Evolutionary conservation across 257 asterid genomes (phyloP).

Genomic region (Solanum pennellii): DNA sequence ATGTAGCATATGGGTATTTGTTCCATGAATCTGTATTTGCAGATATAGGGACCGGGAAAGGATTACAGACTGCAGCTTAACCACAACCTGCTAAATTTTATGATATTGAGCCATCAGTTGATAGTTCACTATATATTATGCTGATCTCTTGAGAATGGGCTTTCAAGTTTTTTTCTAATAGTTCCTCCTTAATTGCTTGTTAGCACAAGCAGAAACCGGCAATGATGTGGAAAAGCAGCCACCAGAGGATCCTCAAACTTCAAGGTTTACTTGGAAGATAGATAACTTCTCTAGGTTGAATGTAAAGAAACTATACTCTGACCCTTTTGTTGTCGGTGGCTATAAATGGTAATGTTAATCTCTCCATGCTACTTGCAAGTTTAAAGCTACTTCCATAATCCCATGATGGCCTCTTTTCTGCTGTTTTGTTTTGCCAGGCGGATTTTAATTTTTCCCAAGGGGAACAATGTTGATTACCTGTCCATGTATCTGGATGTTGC

Average conservation of each 20-base stretch:
- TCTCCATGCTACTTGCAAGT: background rate
- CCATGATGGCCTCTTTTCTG: background rate
- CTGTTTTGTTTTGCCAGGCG: constrained; percentile 29
- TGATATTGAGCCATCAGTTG: background rate
- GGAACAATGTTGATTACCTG: constrained; percentile 27
- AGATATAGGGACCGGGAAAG: background rate
- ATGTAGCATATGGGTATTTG: background rate
- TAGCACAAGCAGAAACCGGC: background rate
- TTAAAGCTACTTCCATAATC: background rate
- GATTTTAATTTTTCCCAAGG: constrained; percentile 42
- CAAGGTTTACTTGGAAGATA: constrained; percentile 8
- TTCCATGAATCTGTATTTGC: background rate
- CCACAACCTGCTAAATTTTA: background rate
- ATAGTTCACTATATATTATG: background rate
- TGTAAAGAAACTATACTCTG: constrained; percentile 2
- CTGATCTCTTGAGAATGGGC: background rate
- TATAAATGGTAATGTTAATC: background rate
- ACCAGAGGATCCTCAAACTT: constrained; percentile 1
- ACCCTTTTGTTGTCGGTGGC: background rate
- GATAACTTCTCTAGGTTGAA: constrained; percentile 4
- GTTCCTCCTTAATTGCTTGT: background rate
- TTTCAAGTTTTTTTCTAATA: background rate
- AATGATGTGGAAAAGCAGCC: background rate
- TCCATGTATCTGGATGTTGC: constrained; percentile 51
- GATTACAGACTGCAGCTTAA: background rate